Base-by-base conservation (phyloP, 2,329 filamentous ascomycete species). In the Nemania serpens region DNA sequence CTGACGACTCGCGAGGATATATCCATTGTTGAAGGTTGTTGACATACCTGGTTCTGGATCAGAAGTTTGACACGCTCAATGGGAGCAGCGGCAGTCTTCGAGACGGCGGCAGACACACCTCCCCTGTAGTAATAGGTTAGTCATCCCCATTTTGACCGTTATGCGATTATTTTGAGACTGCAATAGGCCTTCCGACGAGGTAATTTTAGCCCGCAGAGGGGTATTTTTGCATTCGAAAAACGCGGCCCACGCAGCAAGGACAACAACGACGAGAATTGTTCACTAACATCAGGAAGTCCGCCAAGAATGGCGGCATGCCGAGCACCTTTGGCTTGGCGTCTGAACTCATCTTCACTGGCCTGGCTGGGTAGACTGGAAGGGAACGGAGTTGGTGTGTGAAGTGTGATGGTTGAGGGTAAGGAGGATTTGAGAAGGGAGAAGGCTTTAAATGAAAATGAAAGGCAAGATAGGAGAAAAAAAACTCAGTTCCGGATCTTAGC, bases 31-130 rank as follows among this genome's bases (percentile, higher is more conserved):
- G 4, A 9, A 20, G 13, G n/a, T n/a, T 36, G 5, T 42, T n/a
- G 10, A 85, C 92, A 72, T 88, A 97, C 93, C 91, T 99, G 95
- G 87, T 99, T 99, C 88, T 99, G 95, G 86, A 99, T 96, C 78
- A 99, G 91, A 79, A 99, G 95, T 93, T 99, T 99, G 85, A 99
- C 90, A 93, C 95, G 95, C 93, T 99, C 95, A 76, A 99, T 99
- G 84, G 95, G 95, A 84, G 95, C 95, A 79, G 95, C 95, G 78
- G 95, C 95, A 74, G 95, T 99, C 93, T 99, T 99, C 81, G 95
- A 99, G 90, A 99, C 93, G 82, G 95, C 95, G 82, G 95, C 95
- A 78, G 95, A 97, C 75, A 99, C 90, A 97, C 95, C 95, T 90
- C 95, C 95, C 95, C 51, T 55, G n/a, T n/a, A 22, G n/a, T 12